phyloP scores from a whole-genome alignment of 2,329 filamentous ascomycete genomes.

The Mariannaea elegans region DNA sequence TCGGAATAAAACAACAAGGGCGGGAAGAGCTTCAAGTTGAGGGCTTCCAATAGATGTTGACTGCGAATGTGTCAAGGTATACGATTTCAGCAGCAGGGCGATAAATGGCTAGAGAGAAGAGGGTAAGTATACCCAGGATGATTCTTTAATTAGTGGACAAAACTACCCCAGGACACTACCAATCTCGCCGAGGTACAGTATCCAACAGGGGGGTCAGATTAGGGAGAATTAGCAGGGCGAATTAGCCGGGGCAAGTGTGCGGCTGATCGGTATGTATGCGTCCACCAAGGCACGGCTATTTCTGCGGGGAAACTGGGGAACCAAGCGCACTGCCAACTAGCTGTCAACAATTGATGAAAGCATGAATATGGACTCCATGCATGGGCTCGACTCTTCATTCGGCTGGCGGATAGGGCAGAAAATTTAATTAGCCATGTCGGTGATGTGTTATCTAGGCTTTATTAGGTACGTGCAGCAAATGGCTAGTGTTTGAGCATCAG shows the following conservation, averaged over 20 bases:
- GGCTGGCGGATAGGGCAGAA: too few relatives aligned
- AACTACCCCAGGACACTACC: conserved; percentile 6
- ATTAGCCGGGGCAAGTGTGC: conserved; percentile 17
- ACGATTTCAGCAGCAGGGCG: background rate
- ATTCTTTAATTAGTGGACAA: background rate
- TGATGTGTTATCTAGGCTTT: too few relatives aligned
- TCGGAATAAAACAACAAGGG: too few relatives aligned
- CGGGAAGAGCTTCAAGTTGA: background rate
- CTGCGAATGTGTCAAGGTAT: too few relatives aligned
- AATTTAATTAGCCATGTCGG: too few relatives aligned
- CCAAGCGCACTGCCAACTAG: too few relatives aligned
- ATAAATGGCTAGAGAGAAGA: background rate
- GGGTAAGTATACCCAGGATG: background rate
- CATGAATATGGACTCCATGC: too few relatives aligned
- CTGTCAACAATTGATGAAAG: background rate
- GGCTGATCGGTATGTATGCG: background rate
- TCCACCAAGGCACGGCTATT: background rate
- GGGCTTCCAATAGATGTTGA: too few relatives aligned
- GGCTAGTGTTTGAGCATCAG: too few relatives aligned
- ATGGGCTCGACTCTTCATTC: too few relatives aligned
- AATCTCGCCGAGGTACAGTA: conserved; percentile 1
- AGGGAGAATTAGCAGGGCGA: background rate
- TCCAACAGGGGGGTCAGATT: too few relatives aligned
- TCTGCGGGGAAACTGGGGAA: background rate
- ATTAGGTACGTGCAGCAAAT: too few relatives aligned